phyloP scores from a whole-genome alignment of 305 asterid genomes.

The Andrographis paniculata region DNA sequence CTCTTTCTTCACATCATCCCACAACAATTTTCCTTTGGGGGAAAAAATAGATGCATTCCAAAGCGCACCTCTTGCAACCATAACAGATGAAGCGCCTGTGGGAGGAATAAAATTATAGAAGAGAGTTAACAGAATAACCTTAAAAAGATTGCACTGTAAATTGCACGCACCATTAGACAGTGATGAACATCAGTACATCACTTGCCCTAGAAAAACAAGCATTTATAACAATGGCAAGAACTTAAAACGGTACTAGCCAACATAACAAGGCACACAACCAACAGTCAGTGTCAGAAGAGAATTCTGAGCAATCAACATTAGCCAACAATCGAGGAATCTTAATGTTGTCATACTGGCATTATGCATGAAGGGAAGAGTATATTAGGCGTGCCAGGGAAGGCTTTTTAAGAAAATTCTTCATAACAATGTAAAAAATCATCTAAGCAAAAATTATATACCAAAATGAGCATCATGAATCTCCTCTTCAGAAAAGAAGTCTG shows the following conservation, averaged over 20 bases:
- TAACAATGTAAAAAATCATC: too few relatives aligned
- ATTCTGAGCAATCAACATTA: too few relatives aligned
- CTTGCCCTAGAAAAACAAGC: not conserved
- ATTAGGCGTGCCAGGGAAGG: too few relatives aligned
- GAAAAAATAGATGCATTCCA: slow-evolving; percentile 94
- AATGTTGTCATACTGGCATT: too few relatives aligned
- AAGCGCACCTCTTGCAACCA: slow-evolving; percentile 95
- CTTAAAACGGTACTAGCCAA: slow-evolving; percentile 2
- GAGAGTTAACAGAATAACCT: not conserved
- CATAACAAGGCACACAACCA: too few relatives aligned
- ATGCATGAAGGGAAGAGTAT: too few relatives aligned
- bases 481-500: not conserved
- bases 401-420: too few relatives aligned
- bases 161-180: not conserved
- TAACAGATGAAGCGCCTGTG: slow-evolving; percentile 72
- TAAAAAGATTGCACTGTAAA: not conserved
- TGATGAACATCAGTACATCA: not conserved
- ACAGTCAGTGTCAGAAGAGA: too few relatives aligned
- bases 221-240: slow-evolving; percentile 10
- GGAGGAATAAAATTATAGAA: slow-evolving; percentile 3
- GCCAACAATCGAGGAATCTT: too few relatives aligned
- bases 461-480: too few relatives aligned
- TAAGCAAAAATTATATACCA: too few relatives aligned
- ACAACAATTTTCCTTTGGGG: slow-evolving; percentile 55
- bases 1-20: slow-evolving; percentile 72